A percentile compares a stretch with the other conserved stretches of the same genome.
Evolutionary conservation across 1,139 yeast genomes (phyloP).

Genomic region (Zygosaccharomyces sapae): DNA sequence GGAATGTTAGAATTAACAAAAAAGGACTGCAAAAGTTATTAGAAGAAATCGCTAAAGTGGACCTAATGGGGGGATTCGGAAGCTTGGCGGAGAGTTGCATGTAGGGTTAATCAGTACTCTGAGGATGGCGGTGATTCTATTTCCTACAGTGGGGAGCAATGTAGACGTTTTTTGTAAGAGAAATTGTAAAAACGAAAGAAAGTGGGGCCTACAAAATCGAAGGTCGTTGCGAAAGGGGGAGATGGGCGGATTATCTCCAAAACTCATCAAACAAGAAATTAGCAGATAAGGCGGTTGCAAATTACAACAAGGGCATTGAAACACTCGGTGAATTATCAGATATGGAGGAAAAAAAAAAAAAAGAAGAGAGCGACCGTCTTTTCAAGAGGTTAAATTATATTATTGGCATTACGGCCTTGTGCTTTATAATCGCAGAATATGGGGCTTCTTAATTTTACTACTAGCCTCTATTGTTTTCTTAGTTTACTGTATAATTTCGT

Average conservation of each 20-base stretch:
- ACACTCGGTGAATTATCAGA: background rate
- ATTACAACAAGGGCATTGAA: background rate
- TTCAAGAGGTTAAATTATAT: background rate
- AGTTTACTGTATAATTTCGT: too few species aligned
- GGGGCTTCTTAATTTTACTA: too few species aligned
- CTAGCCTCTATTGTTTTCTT: too few species aligned
- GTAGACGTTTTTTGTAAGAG: background rate
- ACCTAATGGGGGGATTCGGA: background rate
- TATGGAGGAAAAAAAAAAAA: background rate
- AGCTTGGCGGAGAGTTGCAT: background rate
- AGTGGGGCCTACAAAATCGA: background rate
- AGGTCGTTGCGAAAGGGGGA: background rate
- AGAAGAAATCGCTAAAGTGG: background rate
- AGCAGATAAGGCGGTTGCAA: background rate
- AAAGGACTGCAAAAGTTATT: background rate
- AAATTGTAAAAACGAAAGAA: background rate
- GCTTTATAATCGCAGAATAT: too few species aligned
- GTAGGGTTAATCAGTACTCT: background rate
- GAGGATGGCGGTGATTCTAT: background rate
- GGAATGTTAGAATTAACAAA: too few species aligned
- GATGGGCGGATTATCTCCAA: background rate
- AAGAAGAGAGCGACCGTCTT: background rate
- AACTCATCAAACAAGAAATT: background rate
- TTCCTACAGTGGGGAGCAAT: background rate
- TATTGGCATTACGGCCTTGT: background rate